Evolutionary conservation across 345 rosid genomes (phyloP).

Genomic region (Combretum micranthum): DNA sequence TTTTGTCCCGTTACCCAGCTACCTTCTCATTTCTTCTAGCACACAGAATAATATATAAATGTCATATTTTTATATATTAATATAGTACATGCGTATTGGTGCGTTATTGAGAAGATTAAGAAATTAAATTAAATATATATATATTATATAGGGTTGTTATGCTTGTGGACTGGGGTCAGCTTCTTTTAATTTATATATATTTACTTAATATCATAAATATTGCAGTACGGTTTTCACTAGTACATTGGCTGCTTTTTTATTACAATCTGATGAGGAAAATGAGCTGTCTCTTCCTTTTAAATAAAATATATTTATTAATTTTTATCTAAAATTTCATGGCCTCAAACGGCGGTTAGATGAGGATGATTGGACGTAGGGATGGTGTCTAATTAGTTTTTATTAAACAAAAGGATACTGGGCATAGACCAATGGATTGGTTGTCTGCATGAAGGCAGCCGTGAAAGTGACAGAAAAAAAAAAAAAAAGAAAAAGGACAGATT

Average conservation of each 20-base stretch:
- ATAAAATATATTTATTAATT: neutral
- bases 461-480: conserved; percentile 29
- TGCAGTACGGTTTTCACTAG: neutral
- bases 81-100: neutral
- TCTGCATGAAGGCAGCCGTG: conserved; percentile 38
- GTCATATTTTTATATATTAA: neutral
- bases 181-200: conserved; percentile 1
- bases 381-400: conserved; percentile 13
- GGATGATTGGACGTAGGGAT: neutral
- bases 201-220: neutral
- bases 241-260: conserved; percentile 20
- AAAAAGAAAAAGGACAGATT: conserved; percentile 29
- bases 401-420: conserved; percentile 15
- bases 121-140: too few species aligned
- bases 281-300: conserved; percentile 29
- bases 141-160: conserved; percentile 8
- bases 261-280: conserved; percentile 18
- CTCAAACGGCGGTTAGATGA: too few species aligned
- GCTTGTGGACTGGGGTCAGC: conserved; percentile 15
- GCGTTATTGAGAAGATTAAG: too few species aligned
- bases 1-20: conserved; percentile 32
- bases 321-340: conserved; percentile 1
- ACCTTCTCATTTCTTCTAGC: conserved; percentile 12
- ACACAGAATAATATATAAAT: neutral
- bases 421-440: conserved; percentile 34